Base-by-base conservation (phyloP, 2,329 filamentous ascomycete genomes). In the Incumbomyces delicatus region DNA sequence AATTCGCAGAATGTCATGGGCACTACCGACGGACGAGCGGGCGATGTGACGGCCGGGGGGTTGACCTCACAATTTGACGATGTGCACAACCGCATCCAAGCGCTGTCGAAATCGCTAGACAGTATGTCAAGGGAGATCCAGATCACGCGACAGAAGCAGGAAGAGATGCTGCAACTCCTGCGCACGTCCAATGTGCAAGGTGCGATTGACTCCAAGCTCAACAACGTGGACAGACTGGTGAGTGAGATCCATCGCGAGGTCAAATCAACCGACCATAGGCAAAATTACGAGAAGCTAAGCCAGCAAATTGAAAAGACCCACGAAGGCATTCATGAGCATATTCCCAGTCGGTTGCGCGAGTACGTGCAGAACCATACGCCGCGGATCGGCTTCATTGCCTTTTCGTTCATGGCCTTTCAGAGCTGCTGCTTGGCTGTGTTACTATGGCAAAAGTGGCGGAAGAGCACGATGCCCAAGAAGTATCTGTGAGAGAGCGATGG, bases 381-480 rank as follows among this genome's bases (percentile, higher is more conserved):
- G 0, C 74, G 73, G 47, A 74, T 83, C 65, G 72, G 74, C 27
- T 71, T 75, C 46, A 76, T 81, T 56, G 76, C 94, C 53, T 75
- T 83, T 58, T 69, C 88, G 50, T 75, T 94, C 49, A 71, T 95
- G 47, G 80, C 76, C 14, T 79, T 86, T 53, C 88, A 95, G 67
- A 61, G 85, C 41, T 62, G 87, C 54, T 70, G 94, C 29, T 78
- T 78, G 0, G 78, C 66, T 2, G 76, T 73, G 1, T 95, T 89
- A 61, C 64, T 87, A 32, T 62, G 81, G 49, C 95, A 95, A 68
- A 94, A 94, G 76, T 77, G 80, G 57, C 81, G 83, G 60, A 78
- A 83, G 66, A 74, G 77, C 33, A 80, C 74, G 53, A 78, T 80
- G 64, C 87, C 87, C n/a, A 95, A 95, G 75, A 95, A 95, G 70